Base-by-base conservation (phyloP, 2,329 filamentous ascomycete species). In the Thermochaetoides dissita region DNA sequence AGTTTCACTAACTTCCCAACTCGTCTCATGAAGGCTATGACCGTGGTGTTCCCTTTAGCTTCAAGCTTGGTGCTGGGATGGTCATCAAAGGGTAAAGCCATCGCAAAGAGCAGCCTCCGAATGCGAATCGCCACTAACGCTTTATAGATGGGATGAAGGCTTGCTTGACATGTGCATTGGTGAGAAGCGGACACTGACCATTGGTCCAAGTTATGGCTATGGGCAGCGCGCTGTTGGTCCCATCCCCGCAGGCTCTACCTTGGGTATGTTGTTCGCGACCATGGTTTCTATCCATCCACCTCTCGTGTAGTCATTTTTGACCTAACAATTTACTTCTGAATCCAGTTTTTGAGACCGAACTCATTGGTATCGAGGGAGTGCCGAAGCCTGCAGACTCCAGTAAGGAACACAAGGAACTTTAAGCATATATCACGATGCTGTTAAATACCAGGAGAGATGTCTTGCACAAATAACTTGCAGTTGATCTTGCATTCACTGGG, bases 161-260 rank as follows among this genome's bases (percentile, higher is more conserved):
- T 72, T 96, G 34, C 55, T 91, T 41, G 84, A 84, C 57, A 95
- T 96, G 88, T 96, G 91, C 64, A 82, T 93, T 53, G 89, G 91
- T 48, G 89, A 96, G 71, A 89, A 88, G 71, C 76, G 73, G 53
- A 89, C 76, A 42, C 66, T 98, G 61, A 95, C 81, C 12, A 91
- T 98, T 43, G 86, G 87, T n/a, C 85, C 89, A 12, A 76, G 80
- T 57, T 67, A 81, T 57, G 91, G 77, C 38, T 98, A 96, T 62
- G 91, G 91, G 39, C 67, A 81, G 48, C 71, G 77, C 41, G 70
- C 63, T 33, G 74, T 84, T 59, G 87, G 87, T 1, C 86, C 87
- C 17, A 96, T 96, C 57, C 87, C 88, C 11, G 78, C 74, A 5
- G 80, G 79, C 30, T 78, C 83, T 52, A 93, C 85, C 44, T 64